Base-by-base conservation (phyloP, 371 early-diverging fungal species). In the Mortierella sp. region DNA sequence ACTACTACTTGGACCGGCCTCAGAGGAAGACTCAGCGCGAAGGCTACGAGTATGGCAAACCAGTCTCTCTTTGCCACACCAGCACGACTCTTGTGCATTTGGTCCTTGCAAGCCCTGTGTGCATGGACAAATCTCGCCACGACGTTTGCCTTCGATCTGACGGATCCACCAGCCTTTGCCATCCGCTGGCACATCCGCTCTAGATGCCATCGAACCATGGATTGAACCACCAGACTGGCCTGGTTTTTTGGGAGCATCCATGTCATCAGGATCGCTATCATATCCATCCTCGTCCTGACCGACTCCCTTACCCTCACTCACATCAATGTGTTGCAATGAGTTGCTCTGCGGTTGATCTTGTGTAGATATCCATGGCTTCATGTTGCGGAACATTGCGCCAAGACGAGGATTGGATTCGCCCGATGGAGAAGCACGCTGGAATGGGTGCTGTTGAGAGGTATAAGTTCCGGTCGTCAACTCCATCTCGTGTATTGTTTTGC, bases 131-230 rank as follows among this genome's bases (percentile, higher is more conserved):
- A 72, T 61, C 62, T 72, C 72, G 0, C 72, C 72, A 13, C 67
- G 57, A 3, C 67, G 58, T 39, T 60, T 73, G 38, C 67, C 73
- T 21, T 73, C 73, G 24, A 73, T 62, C 51, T 73, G 73, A 3
- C 67, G 62, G 23, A 73, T 57, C 73, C 73, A 73, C 73, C 73
- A 73, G n/a, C 73, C 67, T 28, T 67, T 73, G 10, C 68, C 64
- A 13, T 67, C 68, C 16, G 59, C 51, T 1, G 73, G 68, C 13
- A 67, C 60, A 3, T 61, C 68, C 0, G 34, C 9, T 39, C 46
- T 58, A 12, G 59, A 49, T 14, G 70, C 53, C 47, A 42, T 21
- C 7, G 59, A 46, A 30, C 45, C 54, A 16, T 58, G 58, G 4
- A 48, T 34, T 6, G 8, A 9, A 2, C 52, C 31, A 61, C 12